Conservation (phyloP, 306 rosid species). For the Malus domestica region DNA sequence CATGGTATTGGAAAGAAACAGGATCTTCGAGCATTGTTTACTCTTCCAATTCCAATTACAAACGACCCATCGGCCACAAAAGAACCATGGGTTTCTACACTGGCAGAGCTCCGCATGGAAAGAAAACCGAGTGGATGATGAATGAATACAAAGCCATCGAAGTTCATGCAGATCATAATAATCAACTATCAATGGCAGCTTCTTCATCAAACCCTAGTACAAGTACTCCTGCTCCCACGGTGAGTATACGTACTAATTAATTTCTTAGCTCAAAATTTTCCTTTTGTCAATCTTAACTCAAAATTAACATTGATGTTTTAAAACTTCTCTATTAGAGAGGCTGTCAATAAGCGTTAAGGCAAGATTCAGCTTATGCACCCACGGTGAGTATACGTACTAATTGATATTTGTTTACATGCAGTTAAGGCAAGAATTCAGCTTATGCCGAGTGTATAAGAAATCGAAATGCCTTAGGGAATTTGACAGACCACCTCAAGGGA, state of each 20-base stretch:
- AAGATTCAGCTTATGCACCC: conserved; percentile 8
- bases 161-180: not conserved
- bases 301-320: too few species aligned
- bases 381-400: too few species aligned
- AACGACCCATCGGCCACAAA: conserved; percentile 49
- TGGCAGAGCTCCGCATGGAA: conserved; percentile 76
- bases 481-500: conserved; percentile 49
- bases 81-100: conserved; percentile 84
- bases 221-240: not conserved
- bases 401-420: conserved; percentile 15
- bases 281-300: too few species aligned
- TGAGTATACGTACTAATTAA: not conserved
- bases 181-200: not conserved
- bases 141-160: conserved; percentile 67
- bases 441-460: conserved; percentile 75
- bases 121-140: conserved; percentile 91
- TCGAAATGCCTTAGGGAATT: conserved; percentile 66
- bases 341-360: conserved; percentile 14
- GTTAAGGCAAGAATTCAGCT: conserved; percentile 26
- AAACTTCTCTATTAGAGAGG: too few species aligned
- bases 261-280: too few species aligned
- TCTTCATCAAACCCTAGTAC: conserved; percentile 18
- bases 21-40: conserved; percentile 71
- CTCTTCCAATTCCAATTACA: conserved; percentile 28
- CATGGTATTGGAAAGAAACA: conserved; percentile 87